Evolutionary conservation across 176 grass and related monocot genomes (phyloP), one percentile per base, ranked within the genome.

Genomic region (Chrysopogon serrulatus): DNA sequence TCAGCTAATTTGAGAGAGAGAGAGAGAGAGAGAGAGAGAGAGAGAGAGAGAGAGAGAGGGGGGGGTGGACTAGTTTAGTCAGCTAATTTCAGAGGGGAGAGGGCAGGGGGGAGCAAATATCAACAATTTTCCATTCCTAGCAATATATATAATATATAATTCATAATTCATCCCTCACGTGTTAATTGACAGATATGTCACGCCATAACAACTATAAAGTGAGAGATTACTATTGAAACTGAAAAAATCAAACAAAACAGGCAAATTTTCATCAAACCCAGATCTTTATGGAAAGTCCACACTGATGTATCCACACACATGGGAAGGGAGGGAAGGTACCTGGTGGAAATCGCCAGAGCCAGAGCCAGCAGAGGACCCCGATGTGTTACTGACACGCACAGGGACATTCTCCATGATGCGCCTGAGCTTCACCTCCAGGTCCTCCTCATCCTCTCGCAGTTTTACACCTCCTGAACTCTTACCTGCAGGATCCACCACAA

Each of bases 301-400:
- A 32, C 24, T 74, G 27, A 35, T 56, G 41, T 74, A 82, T 68
- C 49, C 1, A 78, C 17, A 70, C 0, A 79, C 1, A 87, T 5
- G 12, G 26, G 24, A 6, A 24, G 17, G 23, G 42, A 39, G 37
- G 12, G 12, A 28, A 7, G 41, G 24, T 47, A 99, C 91, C 91
- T 99, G 93, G 73, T 99, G 96, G 86, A 99, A 99, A 82, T 99
- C 96, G 23, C 93, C 96, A 63, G 96, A 99, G 57, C 91, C 93
- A 41, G 96, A 99, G 4, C 93, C 93, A 48, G 96, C 93, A 10
- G 96, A 99, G 39, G 91, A 96, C 1, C 96, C 93, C 23, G 96
- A 99, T 17, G 91, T 99, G 76, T 99, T 99, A 81, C 80, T 96
- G 41, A 99, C 96, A 59, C 89, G 79, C 31, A 99, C 93, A 4